Evolutionary conservation across 192 early-diverging fungal genomes (phyloP).

Genomic region (Coemansia sp.): DNA sequence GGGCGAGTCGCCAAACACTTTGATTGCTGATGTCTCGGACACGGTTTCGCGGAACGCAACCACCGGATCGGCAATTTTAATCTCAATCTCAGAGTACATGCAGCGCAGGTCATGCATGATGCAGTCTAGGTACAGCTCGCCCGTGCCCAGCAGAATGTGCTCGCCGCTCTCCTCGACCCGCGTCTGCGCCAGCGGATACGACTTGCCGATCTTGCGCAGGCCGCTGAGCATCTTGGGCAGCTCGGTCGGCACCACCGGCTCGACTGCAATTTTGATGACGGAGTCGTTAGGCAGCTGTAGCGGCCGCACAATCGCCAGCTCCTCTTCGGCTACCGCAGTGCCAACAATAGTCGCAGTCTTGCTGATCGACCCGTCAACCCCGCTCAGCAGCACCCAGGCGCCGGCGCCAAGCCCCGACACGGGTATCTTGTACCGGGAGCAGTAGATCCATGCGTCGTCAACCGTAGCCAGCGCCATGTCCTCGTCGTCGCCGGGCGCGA

Average conservation of each 20-base stretch:
- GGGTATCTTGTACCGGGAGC: constrained; percentile 77
- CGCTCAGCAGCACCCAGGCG: constrained; percentile 85
- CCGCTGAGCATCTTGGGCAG: constrained; percentile 98
- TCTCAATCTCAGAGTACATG: constrained; percentile 94
- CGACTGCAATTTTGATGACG: constrained; percentile 93
- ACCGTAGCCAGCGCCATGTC: constrained; percentile 83
- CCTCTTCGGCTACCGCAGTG: constrained; percentile 56
- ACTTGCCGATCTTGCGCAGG: constrained; percentile 92
- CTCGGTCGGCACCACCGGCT: constrained; percentile 97
- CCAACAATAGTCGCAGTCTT: constrained; percentile 94
- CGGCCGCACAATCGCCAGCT: constrained; percentile 80
- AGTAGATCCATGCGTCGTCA: constrained; percentile 68
- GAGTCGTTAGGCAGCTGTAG: constrained; percentile 78
- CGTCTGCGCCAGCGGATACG: constrained; percentile 86
- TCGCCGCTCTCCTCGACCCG: constrained; percentile 97
- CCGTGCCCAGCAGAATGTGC: constrained; percentile 91
- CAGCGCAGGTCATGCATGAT: constrained; percentile 92
- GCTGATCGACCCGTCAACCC: constrained; percentile 89
- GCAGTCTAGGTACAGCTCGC: constrained; percentile 96
- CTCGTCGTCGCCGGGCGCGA: constrained; percentile 89
- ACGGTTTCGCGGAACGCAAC: constrained; percentile 96
- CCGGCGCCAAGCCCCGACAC: constrained; percentile 81
- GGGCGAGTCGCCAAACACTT: constrained; percentile 97
- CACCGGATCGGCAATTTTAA: constrained; percentile 98
- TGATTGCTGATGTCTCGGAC: constrained; percentile 87